phyloP scores from a whole-genome alignment of 2,329 filamentous ascomycete species.

The Lojkania enalia region DNA sequence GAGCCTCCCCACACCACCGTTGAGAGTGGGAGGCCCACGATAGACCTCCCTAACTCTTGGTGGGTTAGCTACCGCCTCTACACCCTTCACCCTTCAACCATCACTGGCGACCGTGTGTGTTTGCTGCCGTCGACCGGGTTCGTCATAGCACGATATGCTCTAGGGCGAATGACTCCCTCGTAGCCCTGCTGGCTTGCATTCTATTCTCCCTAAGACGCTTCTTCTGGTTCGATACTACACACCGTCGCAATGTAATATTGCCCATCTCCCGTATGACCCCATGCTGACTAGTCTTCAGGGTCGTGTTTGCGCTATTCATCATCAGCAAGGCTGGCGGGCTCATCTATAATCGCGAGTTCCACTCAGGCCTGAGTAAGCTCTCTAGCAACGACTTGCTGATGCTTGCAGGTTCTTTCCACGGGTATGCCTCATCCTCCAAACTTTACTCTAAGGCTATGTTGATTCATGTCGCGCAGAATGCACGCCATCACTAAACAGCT shows the following conservation, averaged over 20 bases:
- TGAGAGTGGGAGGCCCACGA: no score
- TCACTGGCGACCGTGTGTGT: neutral
- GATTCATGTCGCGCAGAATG: slow-evolving; percentile 50
- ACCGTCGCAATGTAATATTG: neutral
- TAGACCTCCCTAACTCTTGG: no score
- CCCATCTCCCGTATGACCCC: neutral
- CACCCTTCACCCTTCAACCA: no score
- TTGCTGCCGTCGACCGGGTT: neutral
- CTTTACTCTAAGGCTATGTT: slow-evolving; percentile 5
- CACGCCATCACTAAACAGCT: slow-evolving; percentile 62
- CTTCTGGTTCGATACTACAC: neutral
- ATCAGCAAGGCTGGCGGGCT: slow-evolving; percentile 98
- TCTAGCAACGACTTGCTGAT: slow-evolving; percentile 96
- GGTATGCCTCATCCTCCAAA: slow-evolving; percentile 56
- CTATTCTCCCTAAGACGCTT: neutral
- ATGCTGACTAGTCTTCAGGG: slow-evolving; percentile 61
- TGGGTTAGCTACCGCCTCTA: no score
- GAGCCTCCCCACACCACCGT: no score
- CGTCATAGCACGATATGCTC: neutral
- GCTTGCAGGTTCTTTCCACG: slow-evolving; percentile 95
- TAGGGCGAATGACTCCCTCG: no score
- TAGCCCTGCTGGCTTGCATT: neutral
- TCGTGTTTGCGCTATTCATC: slow-evolving; percentile 91
- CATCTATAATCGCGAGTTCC: slow-evolving; percentile 94
- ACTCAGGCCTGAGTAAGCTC: slow-evolving; percentile 82